phyloP scores from a whole-genome alignment of 1,139 yeast species.

The Hemisphaericaspora subhashii region DNA sequence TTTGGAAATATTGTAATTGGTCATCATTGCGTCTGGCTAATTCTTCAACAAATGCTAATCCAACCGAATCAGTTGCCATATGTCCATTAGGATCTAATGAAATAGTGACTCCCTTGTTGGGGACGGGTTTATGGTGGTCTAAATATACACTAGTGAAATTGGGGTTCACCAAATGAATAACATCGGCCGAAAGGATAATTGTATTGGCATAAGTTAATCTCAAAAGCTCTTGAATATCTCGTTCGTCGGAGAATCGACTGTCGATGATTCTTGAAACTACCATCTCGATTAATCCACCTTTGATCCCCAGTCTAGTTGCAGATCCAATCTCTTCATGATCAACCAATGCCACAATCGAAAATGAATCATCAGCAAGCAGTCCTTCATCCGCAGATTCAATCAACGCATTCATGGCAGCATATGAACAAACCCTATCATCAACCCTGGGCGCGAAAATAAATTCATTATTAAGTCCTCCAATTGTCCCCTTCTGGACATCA shows the following conservation, averaged over 20 bases:
- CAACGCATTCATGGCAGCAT: slow-evolving; percentile 38
- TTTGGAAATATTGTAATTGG: slow-evolving; percentile 42
- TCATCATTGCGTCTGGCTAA: slow-evolving; percentile 30
- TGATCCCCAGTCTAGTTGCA: slow-evolving; percentile 43
- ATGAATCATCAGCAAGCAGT: slow-evolving; percentile 27
- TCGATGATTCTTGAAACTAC: slow-evolving; percentile 35
- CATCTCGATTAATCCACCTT: slow-evolving; percentile 38
- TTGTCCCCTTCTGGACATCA: slow-evolving; percentile 40
- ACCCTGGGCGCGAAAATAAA: slow-evolving; percentile 46
- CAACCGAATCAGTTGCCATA: slow-evolving; percentile 45
- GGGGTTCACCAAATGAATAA: slow-evolving; percentile 49
- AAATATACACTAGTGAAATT: slow-evolving; percentile 38
- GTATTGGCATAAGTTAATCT: slow-evolving; percentile 34
- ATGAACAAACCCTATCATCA: slow-evolving; percentile 48
- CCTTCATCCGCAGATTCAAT: slow-evolving; percentile 23
- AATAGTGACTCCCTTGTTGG: slow-evolving; percentile 42
- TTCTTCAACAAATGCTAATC: slow-evolving; percentile 31
- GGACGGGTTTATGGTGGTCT: slow-evolving; percentile 40
- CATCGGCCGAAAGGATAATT: slow-evolving; percentile 45
- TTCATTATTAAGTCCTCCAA: slow-evolving; percentile 42
- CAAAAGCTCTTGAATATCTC: slow-evolving; percentile 24
- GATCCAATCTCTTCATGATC: slow-evolving; percentile 50
- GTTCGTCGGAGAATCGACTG: slow-evolving; percentile 19
- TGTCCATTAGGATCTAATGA: slow-evolving; percentile 44
- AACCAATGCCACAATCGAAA: slow-evolving; percentile 39